These are phyloP conservation scores for Phytophthora colocasiae DNA, from an alignment of 352 stramenopile species.

Conservation along the genomic window DNA sequence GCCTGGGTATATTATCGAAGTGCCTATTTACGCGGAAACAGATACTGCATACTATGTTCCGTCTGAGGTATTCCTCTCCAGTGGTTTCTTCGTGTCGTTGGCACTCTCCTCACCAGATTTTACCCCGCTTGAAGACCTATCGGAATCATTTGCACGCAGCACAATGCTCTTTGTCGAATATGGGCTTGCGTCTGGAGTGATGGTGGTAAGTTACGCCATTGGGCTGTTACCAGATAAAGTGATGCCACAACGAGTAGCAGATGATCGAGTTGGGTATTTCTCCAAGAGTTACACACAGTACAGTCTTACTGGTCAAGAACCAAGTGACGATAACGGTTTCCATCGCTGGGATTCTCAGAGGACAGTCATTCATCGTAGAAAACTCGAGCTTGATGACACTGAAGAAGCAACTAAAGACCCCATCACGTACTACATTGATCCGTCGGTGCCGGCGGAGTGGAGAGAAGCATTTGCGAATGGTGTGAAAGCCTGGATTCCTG, in stretches of 20 bases:
- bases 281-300: conserved; percentile 67
- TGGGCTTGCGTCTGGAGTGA: conserved; percentile 57
- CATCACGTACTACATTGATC: conserved; percentile 87
- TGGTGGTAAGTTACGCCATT: conserved; percentile 76
- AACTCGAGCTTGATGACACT: conserved; percentile 55
- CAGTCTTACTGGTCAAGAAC: conserved; percentile 47
- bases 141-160: conserved; percentile 75
- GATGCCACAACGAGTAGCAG: conserved; percentile 61
- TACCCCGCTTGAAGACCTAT: conserved; percentile 31
- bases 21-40: conserved; percentile 72
- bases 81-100: conserved; percentile 81
- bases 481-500: conserved; percentile 77
- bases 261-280: conserved; percentile 89
- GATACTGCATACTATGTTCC: conserved; percentile 61
- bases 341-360: conserved; percentile 64
- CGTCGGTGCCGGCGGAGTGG: conserved; percentile 78
- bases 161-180: conserved; percentile 82
- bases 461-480: conserved; percentile 62
- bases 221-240: conserved; percentile 67
- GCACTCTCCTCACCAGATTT: conserved; percentile 41
- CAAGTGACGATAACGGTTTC: conserved; percentile 39
- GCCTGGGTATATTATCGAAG: conserved; percentile 60
- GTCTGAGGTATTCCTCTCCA: conserved; percentile 59
- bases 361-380: conserved; percentile 76
- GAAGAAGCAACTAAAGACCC: conserved; percentile 52